These are phyloP conservation scores for Suillus brevipes DNA, from an alignment of 768 basidiomycete species.

Conservation along the genomic window DNA sequence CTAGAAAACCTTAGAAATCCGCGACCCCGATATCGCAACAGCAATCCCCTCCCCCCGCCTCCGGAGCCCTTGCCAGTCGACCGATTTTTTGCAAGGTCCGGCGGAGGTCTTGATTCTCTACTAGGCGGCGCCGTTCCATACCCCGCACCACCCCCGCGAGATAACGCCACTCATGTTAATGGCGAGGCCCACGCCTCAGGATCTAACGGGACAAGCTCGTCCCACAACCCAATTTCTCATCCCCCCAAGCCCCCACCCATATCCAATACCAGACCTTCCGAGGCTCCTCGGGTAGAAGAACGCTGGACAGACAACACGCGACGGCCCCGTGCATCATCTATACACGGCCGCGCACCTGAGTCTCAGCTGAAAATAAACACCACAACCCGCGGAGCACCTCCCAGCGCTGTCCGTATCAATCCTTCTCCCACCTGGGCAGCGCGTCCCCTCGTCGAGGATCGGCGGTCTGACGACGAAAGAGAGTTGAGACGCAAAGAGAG, in stretches of 20 bases:
- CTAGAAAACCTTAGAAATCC: constrained; percentile 37
- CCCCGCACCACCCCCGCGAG: constrained; percentile 28
- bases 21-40: constrained; percentile 31
- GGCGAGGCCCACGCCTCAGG: constrained; percentile 13
- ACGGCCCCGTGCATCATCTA: constrained; percentile 14
- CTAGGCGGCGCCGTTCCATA: constrained; percentile 24
- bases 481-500: constrained; percentile 18
- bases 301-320: constrained; percentile 21
- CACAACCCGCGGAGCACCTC: constrained; percentile 24
- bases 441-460: constrained; percentile 30
- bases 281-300: constrained; percentile 24
- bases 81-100: constrained; percentile 41
- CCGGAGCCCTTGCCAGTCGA: constrained; percentile 53
- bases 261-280: constrained; percentile 24
- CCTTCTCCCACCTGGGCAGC: constrained; percentile 33
- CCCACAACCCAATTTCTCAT: constrained; percentile 16
- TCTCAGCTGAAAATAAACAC: constrained; percentile 11
- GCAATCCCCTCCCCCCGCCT: constrained; percentile 58
- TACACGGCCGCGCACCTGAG: constrained; percentile 11
- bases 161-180: constrained; percentile 11
- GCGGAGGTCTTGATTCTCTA: constrained; percentile 23
- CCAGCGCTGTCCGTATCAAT: constrained; percentile 35
- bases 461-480: constrained; percentile 31
- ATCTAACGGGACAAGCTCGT: constrained; percentile 12
- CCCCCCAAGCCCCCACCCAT: constrained; percentile 18